These are phyloP conservation scores for Yamadazyma conglobata DNA, from an alignment of 1,139 yeast genomes.

Conservation along the genomic window DNA sequence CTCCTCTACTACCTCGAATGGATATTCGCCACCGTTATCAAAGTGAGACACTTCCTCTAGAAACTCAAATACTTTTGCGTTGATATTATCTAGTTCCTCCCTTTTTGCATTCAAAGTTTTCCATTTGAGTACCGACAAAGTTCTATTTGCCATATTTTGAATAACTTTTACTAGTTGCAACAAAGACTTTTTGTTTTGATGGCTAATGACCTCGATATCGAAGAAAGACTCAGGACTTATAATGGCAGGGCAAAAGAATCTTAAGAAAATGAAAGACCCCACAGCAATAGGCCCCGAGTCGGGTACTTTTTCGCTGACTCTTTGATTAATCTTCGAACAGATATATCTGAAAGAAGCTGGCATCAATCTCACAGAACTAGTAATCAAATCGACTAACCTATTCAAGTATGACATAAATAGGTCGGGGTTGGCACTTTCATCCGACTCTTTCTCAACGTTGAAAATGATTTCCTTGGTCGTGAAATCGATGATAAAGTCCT, in stretches of 20 bases:
- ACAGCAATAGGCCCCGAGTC: slow-evolving; percentile 69
- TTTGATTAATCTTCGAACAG: slow-evolving; percentile 64
- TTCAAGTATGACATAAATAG: slow-evolving; percentile 57
- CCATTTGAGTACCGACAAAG: slow-evolving; percentile 58
- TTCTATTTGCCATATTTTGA: slow-evolving; percentile 85
- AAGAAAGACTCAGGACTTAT: slow-evolving; percentile 77
- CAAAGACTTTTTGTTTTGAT: slow-evolving; percentile 63
- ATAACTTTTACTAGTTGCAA: slow-evolving; percentile 81
- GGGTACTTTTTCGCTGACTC: slow-evolving; percentile 66
- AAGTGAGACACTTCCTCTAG: slow-evolving; percentile 27
- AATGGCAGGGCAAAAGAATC: slow-evolving; percentile 88
- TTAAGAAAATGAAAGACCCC: slow-evolving; percentile 81
- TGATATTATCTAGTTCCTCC: slow-evolving; percentile 44
- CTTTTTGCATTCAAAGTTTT: slow-evolving; percentile 44
- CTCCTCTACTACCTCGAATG: slow-evolving; percentile 23
- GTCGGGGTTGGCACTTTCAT: slow-evolving; percentile 26
- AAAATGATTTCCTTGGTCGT: slow-evolving; percentile 49
- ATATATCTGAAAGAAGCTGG: slow-evolving; percentile 76
- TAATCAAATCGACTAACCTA: slow-evolving; percentile 59
- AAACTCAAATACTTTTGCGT: slow-evolving; percentile 45
- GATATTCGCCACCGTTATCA: slow-evolving; percentile 19
- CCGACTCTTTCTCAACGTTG: slow-evolving; percentile 58
- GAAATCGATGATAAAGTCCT: slow-evolving; percentile 55
- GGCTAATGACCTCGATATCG: slow-evolving; percentile 43
- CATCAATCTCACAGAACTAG: slow-evolving; percentile 50